Evolutionary conservation across 2,329 filamentous ascomycete genomes (phyloP).

Genomic region (Teratosphaeria nubilosa): DNA sequence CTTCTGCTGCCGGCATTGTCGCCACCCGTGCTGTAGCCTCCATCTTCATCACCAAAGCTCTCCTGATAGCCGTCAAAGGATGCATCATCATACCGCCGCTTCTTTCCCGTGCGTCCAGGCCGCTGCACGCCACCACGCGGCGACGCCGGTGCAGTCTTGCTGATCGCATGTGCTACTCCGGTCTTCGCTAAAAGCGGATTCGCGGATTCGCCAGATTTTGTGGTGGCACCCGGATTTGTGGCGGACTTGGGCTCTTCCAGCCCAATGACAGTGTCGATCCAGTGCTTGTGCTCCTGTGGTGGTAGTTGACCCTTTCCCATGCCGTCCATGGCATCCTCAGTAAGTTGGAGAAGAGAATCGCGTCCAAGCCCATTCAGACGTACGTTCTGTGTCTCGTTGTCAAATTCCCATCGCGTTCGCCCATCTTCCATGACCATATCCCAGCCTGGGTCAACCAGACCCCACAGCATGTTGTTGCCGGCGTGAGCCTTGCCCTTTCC

Average conservation of each 20-base stretch:
- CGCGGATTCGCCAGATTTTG: constrained; percentile 7
- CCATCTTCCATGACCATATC: constrained; percentile 12
- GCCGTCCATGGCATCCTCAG: constrained; percentile 17
- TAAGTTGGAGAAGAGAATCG: constrained; percentile 21
- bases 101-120: constrained; percentile 58
- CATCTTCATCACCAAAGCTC: constrained; percentile 55
- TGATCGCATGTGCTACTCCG: constrained; percentile 10
- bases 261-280: constrained; percentile 31
- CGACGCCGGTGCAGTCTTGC: constrained; percentile 26
- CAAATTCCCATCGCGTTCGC: constrained; percentile 27
- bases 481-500: constrained; percentile 40
- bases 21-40: constrained; percentile 64
- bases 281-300: constrained; percentile 30
- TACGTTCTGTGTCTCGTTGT: constrained; percentile 21
- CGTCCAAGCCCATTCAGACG: not conserved
- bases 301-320: constrained; percentile 29
- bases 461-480: constrained; percentile 25
- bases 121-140: constrained; percentile 40
- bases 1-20: constrained; percentile 45
- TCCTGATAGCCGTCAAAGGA: constrained; percentile 68
- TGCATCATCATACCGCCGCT: constrained; percentile 64
- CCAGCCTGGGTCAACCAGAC: constrained; percentile 26
- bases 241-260: constrained; percentile 29
- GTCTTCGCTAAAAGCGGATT: constrained; percentile 17
- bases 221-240: constrained; percentile 5